Evolutionary conservation across 805 yeast genomes (phyloP).

Genomic region (Starmerella powellii): DNA sequence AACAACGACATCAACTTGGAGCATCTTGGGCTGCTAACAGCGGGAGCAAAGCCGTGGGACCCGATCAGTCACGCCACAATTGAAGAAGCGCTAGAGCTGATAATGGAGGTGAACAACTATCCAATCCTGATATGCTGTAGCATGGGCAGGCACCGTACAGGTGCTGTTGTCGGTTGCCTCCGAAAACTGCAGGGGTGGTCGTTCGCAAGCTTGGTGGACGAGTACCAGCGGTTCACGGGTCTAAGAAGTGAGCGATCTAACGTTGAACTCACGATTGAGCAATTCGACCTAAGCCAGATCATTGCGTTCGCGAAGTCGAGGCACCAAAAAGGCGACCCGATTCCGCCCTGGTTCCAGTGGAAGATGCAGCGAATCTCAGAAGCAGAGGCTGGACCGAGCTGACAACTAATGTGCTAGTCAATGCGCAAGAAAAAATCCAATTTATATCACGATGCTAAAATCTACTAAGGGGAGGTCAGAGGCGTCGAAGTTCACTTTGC

Average conservation of each 20-base stretch:
- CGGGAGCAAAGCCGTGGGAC: conserved; percentile 92
- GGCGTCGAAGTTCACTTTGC: conserved; percentile 54
- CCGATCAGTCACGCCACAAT: conserved; percentile 76
- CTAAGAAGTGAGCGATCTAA: conserved; percentile 82
- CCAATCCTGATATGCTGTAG: conserved; percentile 92
- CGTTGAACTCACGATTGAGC: conserved; percentile 81
- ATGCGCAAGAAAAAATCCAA: background rate
- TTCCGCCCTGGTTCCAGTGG: conserved; percentile 18
- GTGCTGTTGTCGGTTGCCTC: conserved; percentile 90
- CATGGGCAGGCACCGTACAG: conserved; percentile 96
- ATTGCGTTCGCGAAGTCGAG: background rate
- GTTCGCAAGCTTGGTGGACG: conserved; percentile 86
- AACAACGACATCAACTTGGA: conserved; percentile 59
- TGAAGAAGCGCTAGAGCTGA: conserved; percentile 62
- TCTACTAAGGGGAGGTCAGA: conserved; percentile 53
- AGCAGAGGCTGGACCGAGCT: no score
- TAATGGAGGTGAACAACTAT: conserved; percentile 58
- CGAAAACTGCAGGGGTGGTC: conserved; percentile 96
- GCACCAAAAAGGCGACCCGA: conserved; percentile 1
- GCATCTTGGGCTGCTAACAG: conserved; percentile 72
- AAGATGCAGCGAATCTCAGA: conserved; percentile 1
- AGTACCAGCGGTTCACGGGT: conserved; percentile 87
- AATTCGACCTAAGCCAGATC: conserved; percentile 41
- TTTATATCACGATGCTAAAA: conserved; percentile 40
- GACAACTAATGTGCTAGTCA: no score